phyloP scores from a whole-genome alignment of 768 basidiomycete genomes.

The Phallus indusiatus region DNA sequence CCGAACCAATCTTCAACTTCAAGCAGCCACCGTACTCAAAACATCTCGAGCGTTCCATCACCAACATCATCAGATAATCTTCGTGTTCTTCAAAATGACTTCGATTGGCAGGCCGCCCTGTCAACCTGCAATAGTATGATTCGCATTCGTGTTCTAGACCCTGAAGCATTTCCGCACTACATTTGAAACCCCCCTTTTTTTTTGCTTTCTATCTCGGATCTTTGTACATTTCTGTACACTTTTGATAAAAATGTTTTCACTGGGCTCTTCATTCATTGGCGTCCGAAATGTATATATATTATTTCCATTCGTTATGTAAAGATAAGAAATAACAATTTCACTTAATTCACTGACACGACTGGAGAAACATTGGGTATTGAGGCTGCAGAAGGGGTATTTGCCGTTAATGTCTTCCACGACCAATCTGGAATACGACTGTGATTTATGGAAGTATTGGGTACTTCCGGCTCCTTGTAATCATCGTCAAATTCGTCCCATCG shows the following conservation, averaged over 20 bases:
- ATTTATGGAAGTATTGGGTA: neutral
- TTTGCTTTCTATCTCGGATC: neutral
- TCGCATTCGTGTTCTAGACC: constrained; percentile 45
- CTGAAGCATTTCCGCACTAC: constrained; percentile 3
- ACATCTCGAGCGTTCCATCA: constrained; percentile 17
- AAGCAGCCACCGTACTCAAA: constrained; percentile 20
- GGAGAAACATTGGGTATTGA: constrained; percentile 4
- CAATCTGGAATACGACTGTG: constrained; percentile 62
- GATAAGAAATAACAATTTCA: neutral
- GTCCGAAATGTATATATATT: too few relatives aligned
- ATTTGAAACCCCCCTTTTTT: neutral
- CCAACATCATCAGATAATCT: constrained; percentile 15
- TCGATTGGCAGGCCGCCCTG: constrained; percentile 50
- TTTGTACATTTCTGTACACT: neutral
- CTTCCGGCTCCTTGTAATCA: constrained; percentile 24
- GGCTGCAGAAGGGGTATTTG: constrained; percentile 54
- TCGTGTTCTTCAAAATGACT: constrained; percentile 41
- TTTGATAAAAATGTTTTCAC: too few relatives aligned
- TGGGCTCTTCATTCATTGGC: too few relatives aligned
- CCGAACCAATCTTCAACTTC: constrained; percentile 18
- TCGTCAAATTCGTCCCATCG: constrained; percentile 65
- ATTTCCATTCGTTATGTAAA: neutral
- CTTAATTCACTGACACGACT: neutral
- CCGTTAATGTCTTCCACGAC: constrained; percentile 56
- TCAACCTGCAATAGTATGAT: constrained; percentile 43